Evolutionary conservation across 1,284 basidiomycete genomes (phyloP), one percentile per base, ranked within the genome.

Genomic region (Coriolopsis trogii): DNA sequence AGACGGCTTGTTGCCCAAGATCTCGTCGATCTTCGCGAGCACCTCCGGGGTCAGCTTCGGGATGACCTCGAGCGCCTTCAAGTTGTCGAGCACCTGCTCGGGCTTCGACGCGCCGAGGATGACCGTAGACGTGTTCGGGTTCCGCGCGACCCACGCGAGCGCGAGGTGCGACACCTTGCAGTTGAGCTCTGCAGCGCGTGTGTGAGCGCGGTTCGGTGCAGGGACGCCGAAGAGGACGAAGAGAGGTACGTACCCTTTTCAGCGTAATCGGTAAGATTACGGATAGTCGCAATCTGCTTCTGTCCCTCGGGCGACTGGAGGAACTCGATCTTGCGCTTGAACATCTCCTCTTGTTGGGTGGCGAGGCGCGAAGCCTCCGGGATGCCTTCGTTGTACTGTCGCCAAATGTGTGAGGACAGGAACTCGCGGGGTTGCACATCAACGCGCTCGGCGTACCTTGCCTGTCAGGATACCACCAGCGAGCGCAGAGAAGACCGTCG

Each of bases 401-500:
- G n/a, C n/a, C n/a, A n/a, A n/a, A n/a, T n/a, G n/a, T n/a, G n/a
- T n/a, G n/a, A n/a, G n/a, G n/a, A n/a, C n/a, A n/a, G n/a, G n/a
- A n/a, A 34, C 7, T 6, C 6, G 6, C 6, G 33, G 20, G 33
- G 20, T 16, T n/a, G 10, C 6, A 1, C 28, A 30, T 13, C 8
- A 13, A 18, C 9, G 13, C 13, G 9, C 16, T 10, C 23, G 45
- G 59, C 29, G 6, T 53, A 82, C 82, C 70, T 90, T 91, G 48
- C 88, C 88, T 10, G 86, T 89, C 24, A 91, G 77, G 20, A 85
- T 52, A 39, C 91, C 91, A 24, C 78, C 77, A 18, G 85, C 84
- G 41, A 95, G 81, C 6, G 88, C 81, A 13, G 86, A 89, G 74
- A 82, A 94, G 36, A 87, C 84, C 15, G 89, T 92, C 3, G 86